These are phyloP conservation scores for Alloascoidea hylecoeti DNA, from an alignment of 805 yeast species.

Conservation along the genomic window DNA sequence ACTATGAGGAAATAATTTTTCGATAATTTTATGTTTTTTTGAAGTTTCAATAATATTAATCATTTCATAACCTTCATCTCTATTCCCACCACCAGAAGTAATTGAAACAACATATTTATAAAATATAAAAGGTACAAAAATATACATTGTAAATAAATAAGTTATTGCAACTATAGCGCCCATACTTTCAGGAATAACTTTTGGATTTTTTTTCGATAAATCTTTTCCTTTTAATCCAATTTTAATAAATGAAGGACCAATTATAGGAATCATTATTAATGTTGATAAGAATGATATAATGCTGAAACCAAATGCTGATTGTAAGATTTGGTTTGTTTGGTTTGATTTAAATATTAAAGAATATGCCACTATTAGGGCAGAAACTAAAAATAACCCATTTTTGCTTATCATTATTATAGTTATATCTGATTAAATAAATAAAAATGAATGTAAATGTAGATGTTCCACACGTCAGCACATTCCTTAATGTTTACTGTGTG, in stretches of 20 bases:
- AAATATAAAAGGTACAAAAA: slow-evolving; percentile 80
- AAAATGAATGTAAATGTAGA: no score
- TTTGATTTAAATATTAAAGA: no score
- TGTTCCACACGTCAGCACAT: not conserved
- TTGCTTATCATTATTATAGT: no score
- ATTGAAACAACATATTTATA: slow-evolving; percentile 53
- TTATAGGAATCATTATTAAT: slow-evolving; percentile 47
- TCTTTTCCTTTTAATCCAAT: slow-evolving; percentile 84
- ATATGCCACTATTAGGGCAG: no score
- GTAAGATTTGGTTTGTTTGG: slow-evolving; percentile 27
- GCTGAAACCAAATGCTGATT: slow-evolving; percentile 52
- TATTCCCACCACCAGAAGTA: slow-evolving; percentile 45
- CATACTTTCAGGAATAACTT: slow-evolving; percentile 77
- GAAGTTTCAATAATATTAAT: slow-evolving; percentile 6
- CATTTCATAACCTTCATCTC: slow-evolving; percentile 24
- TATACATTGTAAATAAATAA: slow-evolving; percentile 66
- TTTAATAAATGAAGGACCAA: slow-evolving; percentile 51
- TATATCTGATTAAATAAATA: no score
- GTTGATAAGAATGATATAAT: slow-evolving; percentile 53
- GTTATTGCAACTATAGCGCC: slow-evolving; percentile 84
- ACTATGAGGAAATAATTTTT: slow-evolving; percentile 51
- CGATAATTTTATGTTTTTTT: slow-evolving; percentile 7
- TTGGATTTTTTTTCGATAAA: slow-evolving; percentile 58
- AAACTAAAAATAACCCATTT: no score
- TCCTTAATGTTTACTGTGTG: not conserved